phyloP scores from a whole-genome alignment of 805 yeast genomes.

The Candida krabiensis region DNA sequence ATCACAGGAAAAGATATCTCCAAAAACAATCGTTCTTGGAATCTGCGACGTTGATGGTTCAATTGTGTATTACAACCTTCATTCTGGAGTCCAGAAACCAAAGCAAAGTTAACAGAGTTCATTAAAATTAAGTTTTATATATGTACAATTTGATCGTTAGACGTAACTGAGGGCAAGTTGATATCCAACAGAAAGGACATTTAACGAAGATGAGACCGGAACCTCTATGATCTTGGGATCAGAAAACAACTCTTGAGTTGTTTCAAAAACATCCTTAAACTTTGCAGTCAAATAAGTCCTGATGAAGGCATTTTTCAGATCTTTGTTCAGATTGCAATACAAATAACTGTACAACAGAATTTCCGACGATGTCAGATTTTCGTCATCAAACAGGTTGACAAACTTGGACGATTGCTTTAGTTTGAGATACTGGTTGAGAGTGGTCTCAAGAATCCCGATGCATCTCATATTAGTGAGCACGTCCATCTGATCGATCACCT shows the following conservation, averaged over 20 bases:
- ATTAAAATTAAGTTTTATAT: slow-evolving; percentile 4
- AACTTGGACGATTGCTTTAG: slow-evolving; percentile 3
- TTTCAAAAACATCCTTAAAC: no score
- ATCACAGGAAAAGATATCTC: slow-evolving; percentile 24
- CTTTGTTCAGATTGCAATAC: slow-evolving; percentile 22
- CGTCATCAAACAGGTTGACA: slow-evolving; percentile 19
- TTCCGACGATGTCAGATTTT: slow-evolving; percentile 30
- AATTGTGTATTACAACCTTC: slow-evolving; percentile 64
- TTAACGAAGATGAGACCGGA: no score
- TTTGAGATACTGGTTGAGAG: slow-evolving; percentile 9
- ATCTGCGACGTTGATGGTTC: slow-evolving; percentile 67
- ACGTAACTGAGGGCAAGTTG: slow-evolving; percentile 3
- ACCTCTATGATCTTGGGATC: no score
- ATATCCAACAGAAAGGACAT: slow-evolving; percentile 5
- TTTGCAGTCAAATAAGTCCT: slow-evolving; percentile 33
- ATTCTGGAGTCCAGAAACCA: slow-evolving; percentile 67
- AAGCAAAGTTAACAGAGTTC: slow-evolving; percentile 27
- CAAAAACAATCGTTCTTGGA: slow-evolving; percentile 51
- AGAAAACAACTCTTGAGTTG: no score
- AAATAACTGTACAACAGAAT: slow-evolving; percentile 42
- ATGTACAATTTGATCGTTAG: no score
- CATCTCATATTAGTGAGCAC: slow-evolving; percentile 32
- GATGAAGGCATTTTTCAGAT: slow-evolving; percentile 44
- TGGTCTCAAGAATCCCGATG: slow-evolving; percentile 22
- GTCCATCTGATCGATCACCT: slow-evolving; percentile 26